Percentiles rank a stretch among this genome's conserved stretches.
These are phyloP conservation scores for Coniochaeta hoffmannii DNA, from an alignment of 2,329 filamentous ascomycete genomes.

Conservation along the genomic window DNA sequence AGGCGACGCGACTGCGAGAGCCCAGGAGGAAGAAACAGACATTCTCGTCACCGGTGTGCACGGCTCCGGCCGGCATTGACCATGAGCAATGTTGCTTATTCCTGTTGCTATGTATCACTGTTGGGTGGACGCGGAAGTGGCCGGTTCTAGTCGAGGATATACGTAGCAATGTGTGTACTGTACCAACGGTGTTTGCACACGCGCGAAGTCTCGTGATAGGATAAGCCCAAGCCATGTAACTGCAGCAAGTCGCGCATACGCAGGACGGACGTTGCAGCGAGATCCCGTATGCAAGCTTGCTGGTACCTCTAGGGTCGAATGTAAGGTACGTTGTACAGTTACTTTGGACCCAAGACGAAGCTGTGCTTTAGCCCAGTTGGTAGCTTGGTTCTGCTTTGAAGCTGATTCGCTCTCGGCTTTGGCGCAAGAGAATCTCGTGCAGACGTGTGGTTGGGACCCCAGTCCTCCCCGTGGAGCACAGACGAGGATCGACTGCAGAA, in stretches of 20 bases:
- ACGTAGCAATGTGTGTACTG: no score
- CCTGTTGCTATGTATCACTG: no score
- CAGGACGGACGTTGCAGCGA: not conserved
- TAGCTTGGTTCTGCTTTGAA: not conserved
- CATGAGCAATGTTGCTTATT: no score
- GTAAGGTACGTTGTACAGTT: not conserved
- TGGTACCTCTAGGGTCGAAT: not conserved
- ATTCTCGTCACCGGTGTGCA: no score
- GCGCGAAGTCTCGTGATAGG: not conserved
- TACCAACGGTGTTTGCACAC: not conserved
- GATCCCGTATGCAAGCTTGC: not conserved
- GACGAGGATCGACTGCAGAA: conserved; percentile 16
- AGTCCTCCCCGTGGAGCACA: conserved; percentile 11
- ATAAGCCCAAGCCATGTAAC: not conserved
- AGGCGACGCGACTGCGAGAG: no score
- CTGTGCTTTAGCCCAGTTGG: conserved; percentile 12
- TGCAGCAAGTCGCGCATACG: not conserved
- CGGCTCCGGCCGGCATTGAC: no score
- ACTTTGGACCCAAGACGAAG: not conserved
- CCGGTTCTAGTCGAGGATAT: no score
- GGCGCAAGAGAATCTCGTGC: conserved; percentile 12
- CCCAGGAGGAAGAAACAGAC: no score
- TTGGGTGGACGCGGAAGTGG: no score
- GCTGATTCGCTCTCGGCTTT: conserved; percentile 13
- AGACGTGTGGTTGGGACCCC: conserved; percentile 8